A percentile compares a stretch with the other conserved stretches of the same genome.
Evolutionary conservation across 2,329 filamentous ascomycete species (phyloP).

Genomic region (Teratosphaeria nubilosa): DNA sequence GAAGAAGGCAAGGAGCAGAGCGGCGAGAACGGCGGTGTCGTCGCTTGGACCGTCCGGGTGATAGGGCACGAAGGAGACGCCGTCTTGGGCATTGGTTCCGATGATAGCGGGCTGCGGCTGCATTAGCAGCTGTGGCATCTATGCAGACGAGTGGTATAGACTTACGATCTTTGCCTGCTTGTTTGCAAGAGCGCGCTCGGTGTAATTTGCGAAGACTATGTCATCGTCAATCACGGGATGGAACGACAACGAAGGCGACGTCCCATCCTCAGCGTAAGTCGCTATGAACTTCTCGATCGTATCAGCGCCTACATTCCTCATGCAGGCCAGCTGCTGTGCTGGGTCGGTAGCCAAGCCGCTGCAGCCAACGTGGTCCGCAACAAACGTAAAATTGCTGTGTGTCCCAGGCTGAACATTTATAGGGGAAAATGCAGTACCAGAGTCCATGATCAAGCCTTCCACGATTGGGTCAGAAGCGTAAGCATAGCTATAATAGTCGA

Average conservation of each 20-base stretch:
- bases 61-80: constrained; percentile 22
- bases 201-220: constrained; percentile 26
- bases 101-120: constrained; percentile 22
- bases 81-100: constrained; percentile 26
- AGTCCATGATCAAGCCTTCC: constrained; percentile 37
- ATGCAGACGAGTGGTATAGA: background rate
- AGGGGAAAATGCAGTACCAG: constrained; percentile 25
- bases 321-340: constrained; percentile 26
- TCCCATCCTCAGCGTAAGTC: constrained; percentile 18
- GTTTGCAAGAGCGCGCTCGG: constrained; percentile 20
- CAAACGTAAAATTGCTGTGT: constrained; percentile 30
- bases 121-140: constrained; percentile 4
- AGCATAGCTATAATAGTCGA: background rate
- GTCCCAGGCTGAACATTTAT: constrained; percentile 19
- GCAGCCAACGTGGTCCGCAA: constrained; percentile 29
- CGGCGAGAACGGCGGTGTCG: constrained; percentile 10
- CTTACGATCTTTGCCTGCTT: constrained; percentile 9
- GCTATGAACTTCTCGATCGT: constrained; percentile 26
- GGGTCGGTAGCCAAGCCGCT: constrained; percentile 7
- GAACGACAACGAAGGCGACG: constrained; percentile 14
- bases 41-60: constrained; percentile 4
- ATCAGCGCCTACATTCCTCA: constrained; percentile 22
- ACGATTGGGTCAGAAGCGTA: constrained; percentile 35
- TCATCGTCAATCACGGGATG: constrained; percentile 6
- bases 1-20: constrained; percentile 20